Evolutionary conservation across 75 land plant genomes (phyloP), one percentile per base, ranked within the genome.

Genomic region (Pinus taeda): DNA sequence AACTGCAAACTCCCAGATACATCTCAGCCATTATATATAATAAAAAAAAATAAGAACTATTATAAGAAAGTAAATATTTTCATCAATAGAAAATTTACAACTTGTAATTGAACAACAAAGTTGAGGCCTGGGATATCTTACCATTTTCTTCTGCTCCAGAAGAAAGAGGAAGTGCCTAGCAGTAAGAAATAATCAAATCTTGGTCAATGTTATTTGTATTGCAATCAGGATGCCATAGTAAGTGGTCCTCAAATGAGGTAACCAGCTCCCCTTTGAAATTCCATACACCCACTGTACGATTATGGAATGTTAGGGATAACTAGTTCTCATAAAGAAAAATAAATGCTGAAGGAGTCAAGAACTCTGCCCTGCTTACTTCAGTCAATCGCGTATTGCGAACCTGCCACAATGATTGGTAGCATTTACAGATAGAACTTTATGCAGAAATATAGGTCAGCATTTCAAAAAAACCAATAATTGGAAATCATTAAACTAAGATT

Each of bases 181-280:
- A 96, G 74, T 96, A 96, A 15, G 97, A 94, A 18, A 96, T 94
- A 5, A 96, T 96, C 62, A 94, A 91, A 79, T 96, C 99, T 74
- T 96, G 98, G 78, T 94, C 99, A 12, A 97, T 97, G 81, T 97
- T 97, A 76, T 97, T 97, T 0, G 99, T 97, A 71, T 97, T 97
- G 78, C 99, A 94, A 61, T 97, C 98, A 8, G 99, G 95, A 78
- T 97, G 94, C 99, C 98, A 97, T 75, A 97, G 83, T 20, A 97
- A 84, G 85, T 94, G 99, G 71, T 94, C 99, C 79, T 97, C 99
- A 82, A 97, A 94, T n/a, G 98, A 96, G 18, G 99, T 96, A 17
- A 96, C 99, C 26, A 96, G 89, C 85, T 96, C 99, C 60, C 99
- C 99, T 12, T 95, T 69, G 83, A 96, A 96, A 74, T 96, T 96